These are phyloP conservation scores for Hypoxylon crocopeplum DNA, from an alignment of 495 filamentous ascomycete genomes.

Conservation along the genomic window DNA sequence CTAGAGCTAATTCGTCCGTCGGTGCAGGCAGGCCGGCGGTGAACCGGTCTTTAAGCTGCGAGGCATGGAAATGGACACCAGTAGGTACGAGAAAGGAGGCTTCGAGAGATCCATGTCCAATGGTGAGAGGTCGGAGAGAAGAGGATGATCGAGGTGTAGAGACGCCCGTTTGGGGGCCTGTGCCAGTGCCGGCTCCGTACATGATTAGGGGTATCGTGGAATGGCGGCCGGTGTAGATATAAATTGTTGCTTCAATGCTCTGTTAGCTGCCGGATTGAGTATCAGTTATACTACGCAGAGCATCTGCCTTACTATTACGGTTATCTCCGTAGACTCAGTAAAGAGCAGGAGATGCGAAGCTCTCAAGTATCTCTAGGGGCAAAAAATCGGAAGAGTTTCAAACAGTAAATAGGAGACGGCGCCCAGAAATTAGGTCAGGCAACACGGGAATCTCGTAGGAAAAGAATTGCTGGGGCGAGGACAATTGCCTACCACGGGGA, in stretches of 20 bases:
- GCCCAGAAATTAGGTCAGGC: slow-evolving; percentile 12
- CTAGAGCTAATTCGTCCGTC: slow-evolving; percentile 95
- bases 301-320: slow-evolving; percentile 23
- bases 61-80: slow-evolving; percentile 91
- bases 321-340: slow-evolving; percentile 46
- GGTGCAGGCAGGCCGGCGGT: slow-evolving; percentile 80
- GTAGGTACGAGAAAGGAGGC: slow-evolving; percentile 94
- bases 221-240: slow-evolving; percentile 1
- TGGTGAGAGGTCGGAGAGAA: slow-evolving; percentile 84
- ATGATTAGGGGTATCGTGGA: slow-evolving; percentile 55
- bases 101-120: slow-evolving; percentile 93
- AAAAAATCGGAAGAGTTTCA: slow-evolving; percentile 3
- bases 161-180: slow-evolving; percentile 89
- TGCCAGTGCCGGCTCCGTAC: slow-evolving; percentile 85
- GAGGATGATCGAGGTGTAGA: slow-evolving; percentile 90
- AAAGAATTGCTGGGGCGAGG: slow-evolving; percentile 6
- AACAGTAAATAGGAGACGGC: slow-evolving; percentile 10
- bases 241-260: slow-evolving; percentile 2
- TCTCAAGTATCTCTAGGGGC: slow-evolving; percentile 24
- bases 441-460: neutral
- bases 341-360: slow-evolving; percentile 46
- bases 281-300: neutral
- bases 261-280: slow-evolving; percentile 9
- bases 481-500: slow-evolving; percentile 14
- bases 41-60: slow-evolving; percentile 88